These are phyloP conservation scores for Eimeria acervulina DNA, from an alignment of 169 alveolate genomes.

Conservation along the genomic window DNA sequence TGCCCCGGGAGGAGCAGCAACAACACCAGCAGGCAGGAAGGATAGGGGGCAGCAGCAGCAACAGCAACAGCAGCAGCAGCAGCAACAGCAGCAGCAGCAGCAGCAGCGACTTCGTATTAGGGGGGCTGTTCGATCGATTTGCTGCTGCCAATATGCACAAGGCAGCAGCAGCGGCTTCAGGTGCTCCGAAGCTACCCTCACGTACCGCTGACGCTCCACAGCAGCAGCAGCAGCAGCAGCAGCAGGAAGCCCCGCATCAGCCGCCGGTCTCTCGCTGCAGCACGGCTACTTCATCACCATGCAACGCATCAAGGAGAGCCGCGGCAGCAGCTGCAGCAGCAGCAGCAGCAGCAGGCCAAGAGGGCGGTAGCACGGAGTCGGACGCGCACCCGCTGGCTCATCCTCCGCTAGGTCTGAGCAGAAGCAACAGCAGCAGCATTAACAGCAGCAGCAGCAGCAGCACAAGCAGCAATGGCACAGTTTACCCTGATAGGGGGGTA, in stretches of 20 bases:
- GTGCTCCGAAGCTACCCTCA: too few relatives aligned
- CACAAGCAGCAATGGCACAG: slow-evolving; percentile 26
- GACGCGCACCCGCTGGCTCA: background rate
- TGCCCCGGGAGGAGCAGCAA: slow-evolving; percentile 28
- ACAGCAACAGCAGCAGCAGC: slow-evolving; percentile 5
- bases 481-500: background rate
- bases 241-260: slow-evolving; percentile 30
- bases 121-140: slow-evolving; percentile 13
- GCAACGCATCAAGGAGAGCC: slow-evolving; percentile 20
- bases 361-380: background rate
- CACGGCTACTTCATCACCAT: slow-evolving; percentile 57
- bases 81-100: slow-evolving; percentile 13
- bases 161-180: slow-evolving; percentile 32
- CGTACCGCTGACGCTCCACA: background rate
- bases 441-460: slow-evolving; percentile 51
- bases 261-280: slow-evolving; percentile 70
- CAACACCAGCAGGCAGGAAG: background rate
- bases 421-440: slow-evolving; percentile 54
- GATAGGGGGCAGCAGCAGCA: background rate
- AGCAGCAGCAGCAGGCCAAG: slow-evolving; percentile 11
- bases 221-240: slow-evolving; percentile 70
- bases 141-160: slow-evolving; percentile 33
- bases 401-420: background rate
- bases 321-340: slow-evolving; percentile 45
- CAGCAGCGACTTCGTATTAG: background rate